A percentile compares a stretch with the other conserved stretches of the same genome.
Evolutionary conservation across 2,329 filamentous ascomycete species (phyloP).

Genomic region (Colletotrichum liaoningense): DNA sequence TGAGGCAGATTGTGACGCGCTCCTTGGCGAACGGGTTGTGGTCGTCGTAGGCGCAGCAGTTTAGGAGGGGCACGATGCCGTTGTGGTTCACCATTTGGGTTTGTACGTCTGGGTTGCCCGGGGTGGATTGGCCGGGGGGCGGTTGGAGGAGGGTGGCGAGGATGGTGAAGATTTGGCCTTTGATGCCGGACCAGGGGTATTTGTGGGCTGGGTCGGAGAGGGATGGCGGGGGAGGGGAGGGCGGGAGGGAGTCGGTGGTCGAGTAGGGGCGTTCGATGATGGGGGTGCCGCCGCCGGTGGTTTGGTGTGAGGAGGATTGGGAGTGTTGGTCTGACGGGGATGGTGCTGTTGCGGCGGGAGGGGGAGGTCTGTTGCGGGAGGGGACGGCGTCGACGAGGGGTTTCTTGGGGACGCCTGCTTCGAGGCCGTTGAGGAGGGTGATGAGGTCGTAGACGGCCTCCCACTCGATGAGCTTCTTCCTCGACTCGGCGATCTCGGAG

Average conservation of each 20-base stretch:
- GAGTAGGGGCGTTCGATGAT: conserved; percentile 74
- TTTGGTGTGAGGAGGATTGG: conserved; percentile 39
- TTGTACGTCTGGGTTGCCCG: conserved; percentile 81
- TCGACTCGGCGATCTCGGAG: conserved; percentile 85
- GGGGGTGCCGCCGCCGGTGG: conserved; percentile 37
- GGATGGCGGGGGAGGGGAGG: conserved; percentile 56
- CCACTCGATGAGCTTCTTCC: conserved; percentile 89
- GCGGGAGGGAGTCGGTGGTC: conserved; percentile 43
- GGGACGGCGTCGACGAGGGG: conserved; percentile 64
- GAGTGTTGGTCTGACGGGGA: conserved; percentile 42
- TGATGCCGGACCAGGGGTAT: conserved; percentile 80
- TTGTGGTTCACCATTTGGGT: conserved; percentile 87
- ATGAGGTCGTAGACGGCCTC: conserved; percentile 91
- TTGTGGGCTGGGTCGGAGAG: conserved; percentile 74
- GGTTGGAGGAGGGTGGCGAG: conserved; percentile 91
- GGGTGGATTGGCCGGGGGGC: conserved; percentile 69
- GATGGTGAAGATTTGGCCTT: conserved; percentile 92
- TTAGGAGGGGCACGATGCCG: conserved; percentile 87
- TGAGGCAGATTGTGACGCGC: conserved; percentile 88
- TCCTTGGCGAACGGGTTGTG: conserved; percentile 96
- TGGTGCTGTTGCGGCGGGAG: conserved; percentile 31
- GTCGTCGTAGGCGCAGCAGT: conserved; percentile 91
- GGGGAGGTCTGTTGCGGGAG: conserved; percentile 29
- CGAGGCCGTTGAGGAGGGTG: conserved; percentile 86
- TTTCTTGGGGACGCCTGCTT: conserved; percentile 88